Conservation (phyloP, 768 basidiomycete species). For the Trametes punicea region DNA sequence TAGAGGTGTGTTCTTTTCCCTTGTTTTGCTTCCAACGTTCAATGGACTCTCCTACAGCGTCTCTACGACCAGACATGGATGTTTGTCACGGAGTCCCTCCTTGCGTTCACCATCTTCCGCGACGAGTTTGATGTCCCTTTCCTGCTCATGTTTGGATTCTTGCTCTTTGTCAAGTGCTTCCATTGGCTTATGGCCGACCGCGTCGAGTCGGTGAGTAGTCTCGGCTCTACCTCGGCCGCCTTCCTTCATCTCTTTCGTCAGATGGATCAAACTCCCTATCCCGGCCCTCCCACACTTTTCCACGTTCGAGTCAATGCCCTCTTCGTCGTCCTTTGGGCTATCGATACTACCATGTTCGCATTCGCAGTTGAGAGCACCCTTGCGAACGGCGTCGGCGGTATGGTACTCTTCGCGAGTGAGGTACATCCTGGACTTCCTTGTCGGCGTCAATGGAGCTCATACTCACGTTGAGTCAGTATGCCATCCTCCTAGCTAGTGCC, state of each 20-base stretch:
- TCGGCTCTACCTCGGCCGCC: slow-evolving; percentile 1
- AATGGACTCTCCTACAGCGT: slow-evolving; percentile 58
- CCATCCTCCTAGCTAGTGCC: slow-evolving; percentile 80
- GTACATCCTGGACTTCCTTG: slow-evolving; percentile 51
- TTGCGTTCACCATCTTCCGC: slow-evolving; percentile 96
- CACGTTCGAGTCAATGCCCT: slow-evolving; percentile 79
- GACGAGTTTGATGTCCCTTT: slow-evolving; percentile 94
- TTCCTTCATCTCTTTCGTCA: slow-evolving; percentile 31
- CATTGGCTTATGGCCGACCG: slow-evolving; percentile 96
- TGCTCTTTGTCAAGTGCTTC: slow-evolving; percentile 94
- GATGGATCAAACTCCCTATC: slow-evolving; percentile 97
- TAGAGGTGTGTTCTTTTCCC: slow-evolving; percentile 62
- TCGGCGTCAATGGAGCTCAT: too few species aligned
- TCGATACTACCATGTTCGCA: slow-evolving; percentile 74
- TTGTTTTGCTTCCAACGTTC: neutral
- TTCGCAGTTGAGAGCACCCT: slow-evolving; percentile 81
- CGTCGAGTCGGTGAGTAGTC: slow-evolving; percentile 84
- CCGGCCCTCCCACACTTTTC: slow-evolving; percentile 77
- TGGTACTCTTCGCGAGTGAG: slow-evolving; percentile 95
- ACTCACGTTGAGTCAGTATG: slow-evolving; percentile 68
- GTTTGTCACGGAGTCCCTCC: slow-evolving; percentile 92
- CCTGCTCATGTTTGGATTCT: slow-evolving; percentile 89
- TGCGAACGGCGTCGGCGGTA: slow-evolving; percentile 77
- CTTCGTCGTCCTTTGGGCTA: slow-evolving; percentile 68
- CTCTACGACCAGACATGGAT: slow-evolving; percentile 97